phyloP scores from a whole-genome alignment of 2,329 filamentous ascomycete genomes.

The Botrytis deweyae region DNA sequence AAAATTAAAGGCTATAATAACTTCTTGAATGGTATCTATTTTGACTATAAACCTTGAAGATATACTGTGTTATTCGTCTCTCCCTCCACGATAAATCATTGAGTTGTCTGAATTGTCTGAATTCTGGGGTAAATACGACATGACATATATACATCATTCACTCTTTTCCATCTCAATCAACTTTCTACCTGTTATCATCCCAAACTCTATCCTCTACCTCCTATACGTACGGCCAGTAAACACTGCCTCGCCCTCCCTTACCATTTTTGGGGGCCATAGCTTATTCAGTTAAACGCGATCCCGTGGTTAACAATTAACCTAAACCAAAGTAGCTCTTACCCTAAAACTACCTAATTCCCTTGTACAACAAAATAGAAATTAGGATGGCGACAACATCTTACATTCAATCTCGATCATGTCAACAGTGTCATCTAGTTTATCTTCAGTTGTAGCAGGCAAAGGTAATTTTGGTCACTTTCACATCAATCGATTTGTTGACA shows the following conservation, averaged over 20 bases:
- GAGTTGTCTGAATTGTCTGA: too few relatives aligned
- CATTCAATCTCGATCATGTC: conserved; percentile 31
- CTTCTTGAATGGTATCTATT: neutral
- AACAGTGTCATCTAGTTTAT: conserved; percentile 31
- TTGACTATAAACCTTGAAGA: neutral
- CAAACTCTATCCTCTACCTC: neutral
- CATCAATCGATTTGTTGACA: conserved; percentile 30
- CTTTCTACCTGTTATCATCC: neutral
- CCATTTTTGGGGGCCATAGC: conserved; percentile 6
- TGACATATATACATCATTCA: neutral
- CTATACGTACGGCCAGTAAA: neutral
- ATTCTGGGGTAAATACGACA: neutral
- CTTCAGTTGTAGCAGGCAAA: conserved; percentile 27
- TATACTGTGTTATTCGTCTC: neutral
- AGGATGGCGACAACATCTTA: conserved; percentile 32
- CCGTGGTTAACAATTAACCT: conserved; percentile 11
- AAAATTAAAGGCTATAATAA: neutral
- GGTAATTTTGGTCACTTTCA: conserved; percentile 25
- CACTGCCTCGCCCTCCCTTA: neutral
- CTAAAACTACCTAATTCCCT: conserved; percentile 8
- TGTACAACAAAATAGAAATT: conserved; percentile 24
- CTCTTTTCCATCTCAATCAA: neutral
- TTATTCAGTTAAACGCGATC: conserved; percentile 19
- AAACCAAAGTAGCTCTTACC: conserved; percentile 1
- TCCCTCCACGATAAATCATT: neutral